phyloP scores from a whole-genome alignment of 495 filamentous ascomycete species.

The Filosporella fistucella region DNA sequence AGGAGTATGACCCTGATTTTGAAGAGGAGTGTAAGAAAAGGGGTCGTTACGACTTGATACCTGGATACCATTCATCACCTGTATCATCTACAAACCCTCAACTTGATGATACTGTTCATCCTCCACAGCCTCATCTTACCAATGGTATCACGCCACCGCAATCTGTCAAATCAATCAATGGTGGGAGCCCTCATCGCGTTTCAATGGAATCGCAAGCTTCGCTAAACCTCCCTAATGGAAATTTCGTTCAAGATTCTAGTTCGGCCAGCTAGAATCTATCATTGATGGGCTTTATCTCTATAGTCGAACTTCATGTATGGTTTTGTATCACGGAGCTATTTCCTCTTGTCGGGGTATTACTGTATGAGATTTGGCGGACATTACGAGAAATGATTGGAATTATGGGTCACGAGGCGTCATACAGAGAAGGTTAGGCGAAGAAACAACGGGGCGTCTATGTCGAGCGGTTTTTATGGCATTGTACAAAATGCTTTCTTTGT shows the following conservation, averaged over 20 bases:
- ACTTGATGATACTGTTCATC: background rate
- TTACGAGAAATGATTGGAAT: background rate
- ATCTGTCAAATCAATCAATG: slow-evolving; percentile 21
- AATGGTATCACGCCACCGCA: slow-evolving; percentile 26
- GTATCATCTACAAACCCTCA: slow-evolving; percentile 8
- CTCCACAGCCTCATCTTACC: background rate
- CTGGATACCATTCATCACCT: slow-evolving; percentile 10
- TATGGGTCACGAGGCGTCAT: background rate
- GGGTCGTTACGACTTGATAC: slow-evolving; percentile 33
- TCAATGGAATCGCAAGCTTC: background rate
- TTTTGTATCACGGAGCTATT: background rate
- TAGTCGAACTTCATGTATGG: background rate
- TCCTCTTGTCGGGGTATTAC: background rate
- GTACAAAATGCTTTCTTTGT: background rate
- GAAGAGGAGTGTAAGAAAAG: slow-evolving; percentile 39
- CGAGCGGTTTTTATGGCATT: background rate
- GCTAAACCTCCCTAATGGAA: slow-evolving; percentile 15
- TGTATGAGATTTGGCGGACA: background rate
- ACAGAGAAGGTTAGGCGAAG: background rate
- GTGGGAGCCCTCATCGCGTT: slow-evolving; percentile 15
- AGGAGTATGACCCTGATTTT: slow-evolving; percentile 42
- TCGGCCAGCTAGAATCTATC: too few relatives aligned
- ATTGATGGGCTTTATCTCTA: too few relatives aligned
- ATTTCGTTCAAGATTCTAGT: background rate
- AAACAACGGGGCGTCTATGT: too few relatives aligned